A percentile compares a stretch with the other conserved stretches of the same genome.
Conservation (phyloP, 2,329 filamentous ascomycete genomes). For the Neofusicoccum cordaticola region DNA sequence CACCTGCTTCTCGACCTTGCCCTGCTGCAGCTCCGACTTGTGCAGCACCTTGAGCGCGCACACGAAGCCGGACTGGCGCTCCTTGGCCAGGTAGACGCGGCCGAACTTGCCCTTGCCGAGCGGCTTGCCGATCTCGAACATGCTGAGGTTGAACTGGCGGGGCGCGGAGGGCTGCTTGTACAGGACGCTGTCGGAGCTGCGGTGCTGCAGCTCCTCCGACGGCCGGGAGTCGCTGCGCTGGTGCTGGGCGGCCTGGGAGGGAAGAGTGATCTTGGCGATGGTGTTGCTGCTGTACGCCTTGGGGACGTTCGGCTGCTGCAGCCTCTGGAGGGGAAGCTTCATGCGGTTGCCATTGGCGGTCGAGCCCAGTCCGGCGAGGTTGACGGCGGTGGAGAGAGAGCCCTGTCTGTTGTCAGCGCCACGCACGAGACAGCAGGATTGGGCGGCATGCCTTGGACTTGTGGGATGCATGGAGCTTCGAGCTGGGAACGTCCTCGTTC, state of each 20-base stretch:
- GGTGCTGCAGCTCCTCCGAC: slow-evolving; percentile 28
- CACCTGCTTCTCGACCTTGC: slow-evolving; percentile 82
- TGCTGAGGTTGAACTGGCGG: slow-evolving; percentile 76
- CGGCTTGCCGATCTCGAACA: slow-evolving; percentile 89
- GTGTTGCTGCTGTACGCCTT: slow-evolving; percentile 36
- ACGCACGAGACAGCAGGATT: neutral
- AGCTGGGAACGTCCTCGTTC: slow-evolving; percentile 61
- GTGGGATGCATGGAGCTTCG: slow-evolving; percentile 53
- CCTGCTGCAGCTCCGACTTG: slow-evolving; percentile 77
- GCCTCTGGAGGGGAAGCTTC: slow-evolving; percentile 73
- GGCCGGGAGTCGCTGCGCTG: slow-evolving; percentile 29
- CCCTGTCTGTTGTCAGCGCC: slow-evolving; percentile 33
- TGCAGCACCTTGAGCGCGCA: slow-evolving; percentile 84
- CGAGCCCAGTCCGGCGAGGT: slow-evolving; percentile 47
- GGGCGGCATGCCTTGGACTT: slow-evolving; percentile 69
- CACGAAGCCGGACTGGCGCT: slow-evolving; percentile 75
- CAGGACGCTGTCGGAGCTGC: slow-evolving; percentile 45
- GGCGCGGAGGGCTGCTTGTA: slow-evolving; percentile 36
- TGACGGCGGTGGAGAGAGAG: slow-evolving; percentile 47
- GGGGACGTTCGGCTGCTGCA: slow-evolving; percentile 72
- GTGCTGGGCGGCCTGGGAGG: slow-evolving; percentile 63
- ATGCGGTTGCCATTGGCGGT: slow-evolving; percentile 57
- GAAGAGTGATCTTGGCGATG: slow-evolving; percentile 63
- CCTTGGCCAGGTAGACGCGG: slow-evolving; percentile 78
- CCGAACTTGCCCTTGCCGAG: slow-evolving; percentile 87